phyloP scores from a whole-genome alignment of 2,329 filamentous ascomycete species.

The Hypoxylon sp. region DNA sequence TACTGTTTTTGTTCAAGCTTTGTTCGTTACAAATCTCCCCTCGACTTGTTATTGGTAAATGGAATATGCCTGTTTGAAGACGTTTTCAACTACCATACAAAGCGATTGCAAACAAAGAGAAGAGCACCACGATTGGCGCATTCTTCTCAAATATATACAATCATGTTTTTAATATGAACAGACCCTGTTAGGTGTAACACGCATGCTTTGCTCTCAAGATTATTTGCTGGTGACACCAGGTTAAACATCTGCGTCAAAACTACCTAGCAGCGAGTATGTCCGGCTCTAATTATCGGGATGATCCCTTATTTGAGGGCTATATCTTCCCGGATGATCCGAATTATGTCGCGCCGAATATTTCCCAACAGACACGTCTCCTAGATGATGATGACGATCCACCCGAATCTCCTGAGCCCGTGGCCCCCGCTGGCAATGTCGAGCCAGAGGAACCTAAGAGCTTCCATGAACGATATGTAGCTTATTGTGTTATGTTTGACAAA shows the following conservation, averaged over 20 bases:
- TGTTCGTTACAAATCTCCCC: background rate
- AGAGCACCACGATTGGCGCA: background rate
- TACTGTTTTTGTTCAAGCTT: background rate
- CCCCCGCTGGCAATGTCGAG: no score
- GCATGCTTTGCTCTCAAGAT: background rate
- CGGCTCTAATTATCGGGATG: background rate
- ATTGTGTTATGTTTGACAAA: background rate
- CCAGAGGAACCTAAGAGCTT: background rate
- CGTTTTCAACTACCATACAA: background rate
- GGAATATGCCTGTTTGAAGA: background rate
- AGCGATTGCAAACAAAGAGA: background rate
- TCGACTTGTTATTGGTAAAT: background rate
- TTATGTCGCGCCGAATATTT: background rate
- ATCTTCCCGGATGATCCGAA: background rate
- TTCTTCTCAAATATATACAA: background rate
- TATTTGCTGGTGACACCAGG: background rate
- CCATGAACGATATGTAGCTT: background rate
- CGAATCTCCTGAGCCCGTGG: no score
- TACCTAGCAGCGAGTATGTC: background rate
- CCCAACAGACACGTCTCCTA: no score
- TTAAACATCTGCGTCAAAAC: background rate
- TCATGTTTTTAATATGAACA: background rate
- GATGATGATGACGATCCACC: no score
- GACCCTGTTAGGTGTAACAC: background rate
- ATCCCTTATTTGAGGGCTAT: background rate